Percentiles rank a stretch among this genome's conserved stretches.
Conservation (phyloP, 495 filamentous ascomycete species). For the Collariella sp. region DNA sequence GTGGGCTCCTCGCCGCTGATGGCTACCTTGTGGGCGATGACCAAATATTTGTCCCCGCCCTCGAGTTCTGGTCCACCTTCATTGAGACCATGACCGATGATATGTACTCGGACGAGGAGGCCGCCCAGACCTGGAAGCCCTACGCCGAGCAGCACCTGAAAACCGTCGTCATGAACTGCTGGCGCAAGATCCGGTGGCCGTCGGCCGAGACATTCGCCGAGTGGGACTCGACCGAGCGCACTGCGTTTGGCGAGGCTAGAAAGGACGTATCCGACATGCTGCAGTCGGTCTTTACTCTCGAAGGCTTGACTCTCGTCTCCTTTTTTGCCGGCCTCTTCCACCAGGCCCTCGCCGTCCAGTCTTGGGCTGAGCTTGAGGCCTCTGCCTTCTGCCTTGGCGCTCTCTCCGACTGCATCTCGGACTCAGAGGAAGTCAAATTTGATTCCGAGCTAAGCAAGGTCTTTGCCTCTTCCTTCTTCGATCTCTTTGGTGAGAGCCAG, state of each 20-base stretch:
- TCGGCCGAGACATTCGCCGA: constrained; percentile 37
- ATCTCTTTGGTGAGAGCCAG: constrained; percentile 42
- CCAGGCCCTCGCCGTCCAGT: constrained; percentile 45
- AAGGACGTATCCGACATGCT: constrained; percentile 76
- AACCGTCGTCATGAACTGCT: constrained; percentile 50
- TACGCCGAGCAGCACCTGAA: constrained; percentile 37
- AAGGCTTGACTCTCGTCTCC: constrained; percentile 59
- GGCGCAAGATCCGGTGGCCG: constrained; percentile 56
- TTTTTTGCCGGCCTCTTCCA: constrained; percentile 59
- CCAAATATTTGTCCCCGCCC: constrained; percentile 59
- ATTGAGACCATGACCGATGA: constrained; percentile 47
- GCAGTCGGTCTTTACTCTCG: constrained; percentile 61
- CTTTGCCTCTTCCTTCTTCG: constrained; percentile 58
- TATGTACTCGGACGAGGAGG: constrained; percentile 27
- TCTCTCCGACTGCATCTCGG: constrained; percentile 65
- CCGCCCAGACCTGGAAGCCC: constrained; percentile 23
- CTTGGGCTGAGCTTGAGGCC: constrained; percentile 76
- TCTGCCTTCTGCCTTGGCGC: constrained; percentile 69
- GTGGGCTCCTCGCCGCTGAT: constrained; percentile 57
- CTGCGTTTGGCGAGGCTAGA: constrained; percentile 67
- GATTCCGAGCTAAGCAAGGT: constrained; percentile 61
- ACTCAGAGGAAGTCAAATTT: constrained; percentile 55
- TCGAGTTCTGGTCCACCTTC: constrained; percentile 80
- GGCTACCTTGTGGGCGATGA: constrained; percentile 74
- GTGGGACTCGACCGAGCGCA: constrained; percentile 66